Conservation (phyloP, 352 stramenopile genomes). For the Phytopythium montanum region DNA sequence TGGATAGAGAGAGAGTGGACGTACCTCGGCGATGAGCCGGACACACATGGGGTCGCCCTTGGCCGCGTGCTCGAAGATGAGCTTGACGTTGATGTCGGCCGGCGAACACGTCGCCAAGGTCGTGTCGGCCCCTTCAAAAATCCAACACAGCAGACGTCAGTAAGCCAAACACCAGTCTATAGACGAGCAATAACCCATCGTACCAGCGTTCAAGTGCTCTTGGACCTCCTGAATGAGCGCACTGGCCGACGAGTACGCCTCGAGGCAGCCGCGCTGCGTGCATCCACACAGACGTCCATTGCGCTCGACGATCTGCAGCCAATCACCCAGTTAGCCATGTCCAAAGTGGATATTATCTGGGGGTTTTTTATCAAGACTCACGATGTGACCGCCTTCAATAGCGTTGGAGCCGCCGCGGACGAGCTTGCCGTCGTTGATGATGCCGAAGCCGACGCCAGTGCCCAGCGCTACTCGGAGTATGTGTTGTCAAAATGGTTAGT, state of each 20-base stretch:
- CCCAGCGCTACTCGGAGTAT: constrained; percentile 43
- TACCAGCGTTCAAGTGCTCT: constrained; percentile 58
- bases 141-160: background rate
- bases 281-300: constrained; percentile 75
- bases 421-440: constrained; percentile 61
- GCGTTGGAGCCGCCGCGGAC: constrained; percentile 61
- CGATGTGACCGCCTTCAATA: constrained; percentile 81
- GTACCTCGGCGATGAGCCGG: constrained; percentile 60
- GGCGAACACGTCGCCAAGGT: constrained; percentile 34
- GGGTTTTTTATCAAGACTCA: constrained; percentile 10
- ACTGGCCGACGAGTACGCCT: constrained; percentile 72
- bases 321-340: background rate
- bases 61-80: constrained; percentile 66
- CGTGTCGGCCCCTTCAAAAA: constrained; percentile 34
- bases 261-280: constrained; percentile 69
- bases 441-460: constrained; percentile 66
- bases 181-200: background rate
- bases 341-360: background rate
- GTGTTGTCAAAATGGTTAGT: background rate
- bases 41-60: constrained; percentile 68
- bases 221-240: constrained; percentile 63
- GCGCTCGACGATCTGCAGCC: constrained; percentile 71
- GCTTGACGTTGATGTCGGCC: constrained; percentile 60
- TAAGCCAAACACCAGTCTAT: background rate
- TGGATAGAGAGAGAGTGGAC: background rate